These are phyloP conservation scores for Trametes hirsuta DNA, from an alignment of 1,284 basidiomycete species.

Conservation along the genomic window DNA sequence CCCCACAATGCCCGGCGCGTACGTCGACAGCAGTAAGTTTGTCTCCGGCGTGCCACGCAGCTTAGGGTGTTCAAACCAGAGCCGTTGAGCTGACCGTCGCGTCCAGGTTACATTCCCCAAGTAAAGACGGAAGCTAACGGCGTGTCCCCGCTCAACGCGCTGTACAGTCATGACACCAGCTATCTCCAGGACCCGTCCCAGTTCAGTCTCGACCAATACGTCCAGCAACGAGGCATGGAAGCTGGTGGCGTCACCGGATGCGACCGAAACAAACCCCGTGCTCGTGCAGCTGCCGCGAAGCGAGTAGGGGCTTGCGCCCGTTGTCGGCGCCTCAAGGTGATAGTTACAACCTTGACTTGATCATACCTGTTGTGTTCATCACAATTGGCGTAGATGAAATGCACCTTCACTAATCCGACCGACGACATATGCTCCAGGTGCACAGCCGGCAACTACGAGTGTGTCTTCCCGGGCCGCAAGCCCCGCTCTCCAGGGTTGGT, in stretches of 20 bases:
- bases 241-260: slow-evolving; percentile 10
- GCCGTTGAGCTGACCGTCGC: slow-evolving; percentile 8
- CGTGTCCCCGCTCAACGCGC: slow-evolving; percentile 10
- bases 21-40: slow-evolving; percentile 21
- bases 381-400: slow-evolving; percentile 34
- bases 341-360: background rate
- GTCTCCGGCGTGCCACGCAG: background rate
- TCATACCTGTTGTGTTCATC: background rate
- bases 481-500: slow-evolving; percentile 39
- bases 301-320: slow-evolving; percentile 36
- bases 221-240: slow-evolving; percentile 7
- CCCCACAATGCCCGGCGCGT: slow-evolving; percentile 15
- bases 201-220: slow-evolving; percentile 16
- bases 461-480: slow-evolving; percentile 40
- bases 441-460: slow-evolving; percentile 34
- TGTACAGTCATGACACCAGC: slow-evolving; percentile 13
- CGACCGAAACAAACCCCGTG: slow-evolving; percentile 20
- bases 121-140: slow-evolving; percentile 21
- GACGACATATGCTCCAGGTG: slow-evolving; percentile 33
- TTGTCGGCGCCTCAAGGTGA: slow-evolving; percentile 38
- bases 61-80: background rate
- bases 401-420: slow-evolving; percentile 33
- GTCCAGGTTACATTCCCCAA: slow-evolving; percentile 17
- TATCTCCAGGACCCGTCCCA: slow-evolving; percentile 21
- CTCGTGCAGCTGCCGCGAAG: slow-evolving; percentile 16